Evolutionary conservation across 768 basidiomycete species (phyloP).

Genomic region (Erythrobasidium yunnanense): DNA sequence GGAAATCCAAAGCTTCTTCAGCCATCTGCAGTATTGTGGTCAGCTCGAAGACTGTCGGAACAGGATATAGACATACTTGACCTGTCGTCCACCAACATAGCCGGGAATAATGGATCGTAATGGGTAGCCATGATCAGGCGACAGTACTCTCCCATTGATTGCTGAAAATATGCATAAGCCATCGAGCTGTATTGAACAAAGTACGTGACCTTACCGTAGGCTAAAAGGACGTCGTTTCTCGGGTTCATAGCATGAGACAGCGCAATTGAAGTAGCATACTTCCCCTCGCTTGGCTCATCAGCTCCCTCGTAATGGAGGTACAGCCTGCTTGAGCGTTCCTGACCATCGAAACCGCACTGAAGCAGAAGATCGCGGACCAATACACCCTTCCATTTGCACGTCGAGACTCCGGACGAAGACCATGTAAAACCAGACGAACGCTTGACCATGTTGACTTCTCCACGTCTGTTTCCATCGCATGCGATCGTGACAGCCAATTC

Average conservation of each 20-base stretch:
- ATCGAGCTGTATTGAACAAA: too few relatives aligned
- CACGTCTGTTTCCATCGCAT: conserved; percentile 12
- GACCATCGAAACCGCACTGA: background rate
- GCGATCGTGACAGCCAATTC: background rate
- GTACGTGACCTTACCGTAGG: too few relatives aligned
- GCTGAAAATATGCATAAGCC: too few relatives aligned
- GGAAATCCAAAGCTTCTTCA: conserved; percentile 35
- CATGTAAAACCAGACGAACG: background rate
- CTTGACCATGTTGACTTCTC: conserved; percentile 8
- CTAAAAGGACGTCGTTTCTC: background rate
- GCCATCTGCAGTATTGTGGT: too few relatives aligned
- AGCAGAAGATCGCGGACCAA: background rate
- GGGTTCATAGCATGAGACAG: background rate
- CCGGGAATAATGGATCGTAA: conserved; percentile 55
- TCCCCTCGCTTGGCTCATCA: conserved; percentile 6
- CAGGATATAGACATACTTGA: too few relatives aligned
- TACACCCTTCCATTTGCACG: conserved; percentile 10
- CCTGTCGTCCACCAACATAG: conserved; percentile 50
- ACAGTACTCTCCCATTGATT: conserved; percentile 2
- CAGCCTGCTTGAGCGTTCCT: background rate
- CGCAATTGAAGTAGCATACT: background rate
- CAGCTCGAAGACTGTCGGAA: too few relatives aligned
- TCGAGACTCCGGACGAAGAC: background rate
- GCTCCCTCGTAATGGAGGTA: conserved; percentile 6
- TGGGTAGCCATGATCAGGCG: conserved; percentile 54